Evolutionary conservation across 345 rosid species (phyloP), one percentile per base, ranked within the genome.

Genomic region (Melaleuca alternifolia): DNA sequence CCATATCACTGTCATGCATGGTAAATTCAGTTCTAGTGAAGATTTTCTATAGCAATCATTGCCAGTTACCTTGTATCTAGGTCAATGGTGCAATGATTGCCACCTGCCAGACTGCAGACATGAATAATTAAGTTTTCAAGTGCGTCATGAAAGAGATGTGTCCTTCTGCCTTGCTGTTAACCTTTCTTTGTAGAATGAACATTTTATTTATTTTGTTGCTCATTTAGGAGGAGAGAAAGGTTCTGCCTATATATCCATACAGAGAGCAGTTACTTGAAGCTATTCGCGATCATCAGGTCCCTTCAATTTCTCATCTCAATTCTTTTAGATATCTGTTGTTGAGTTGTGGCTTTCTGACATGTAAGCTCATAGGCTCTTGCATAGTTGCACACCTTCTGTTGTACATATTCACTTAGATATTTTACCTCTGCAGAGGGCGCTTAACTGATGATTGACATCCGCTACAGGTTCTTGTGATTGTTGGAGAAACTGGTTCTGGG

Each of bases 401-500:
- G 41, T 41, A 41, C 41, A n/a, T 41, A 41, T 41, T 41, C 41
- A 41, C 41, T 4, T 41, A 41, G 4, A 41, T 41, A 41, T 41
- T 41, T 41, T 41, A 41, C 41, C 41, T 41, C 41, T 41, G 2
- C 41, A 41, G 41, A 41, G 41, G 41, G 41, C 4, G 41, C 41
- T 41, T 41, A 41, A n/a, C 65, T 84, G 44, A 51, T 76, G 79
- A 11, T 53, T 86, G 54, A 26, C 50, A n/a, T 33, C 33, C 54
- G 26, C 52, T 90, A 59, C 85, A 96, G 99, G 96, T 97, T 89
- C 95, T 97, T 91, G 94, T 97, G 83, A 97, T 96, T 81, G 99
- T 97, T 41, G 99, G 99, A 88, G 99, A 97, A 91, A 97, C 99
- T 86, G 99, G 98, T 88, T 97, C 99, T 50, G 99, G 99, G 84